Evolutionary conservation across 345 rosid species (phyloP).

Genomic region (Populus deltoides): DNA sequence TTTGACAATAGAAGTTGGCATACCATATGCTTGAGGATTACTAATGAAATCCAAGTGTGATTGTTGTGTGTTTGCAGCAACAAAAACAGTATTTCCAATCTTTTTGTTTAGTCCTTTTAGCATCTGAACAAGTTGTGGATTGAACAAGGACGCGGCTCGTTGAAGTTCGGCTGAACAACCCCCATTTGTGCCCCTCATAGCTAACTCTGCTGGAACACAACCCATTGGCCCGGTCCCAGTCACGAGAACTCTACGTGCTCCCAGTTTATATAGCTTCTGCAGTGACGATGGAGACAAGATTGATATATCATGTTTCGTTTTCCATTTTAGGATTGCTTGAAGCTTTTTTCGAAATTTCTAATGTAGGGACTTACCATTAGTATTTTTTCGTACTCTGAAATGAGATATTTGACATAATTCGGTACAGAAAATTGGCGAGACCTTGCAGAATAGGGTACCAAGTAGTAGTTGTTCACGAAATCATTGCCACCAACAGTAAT

Average conservation of each 20-base stretch:
- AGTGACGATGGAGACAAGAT: constrained; percentile 20
- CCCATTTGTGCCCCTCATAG: constrained; percentile 31
- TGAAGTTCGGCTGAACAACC: constrained; percentile 43
- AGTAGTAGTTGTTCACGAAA: constrained; percentile 59
- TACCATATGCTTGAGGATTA: constrained; percentile 48
- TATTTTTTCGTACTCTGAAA: constrained; percentile 42
- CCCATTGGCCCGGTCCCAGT: constrained; percentile 57
- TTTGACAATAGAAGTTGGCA: neutral
- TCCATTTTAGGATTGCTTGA: neutral
- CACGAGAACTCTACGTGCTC: constrained; percentile 44
- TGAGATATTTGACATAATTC: constrained; percentile 41
- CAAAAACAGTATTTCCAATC: constrained; percentile 27
- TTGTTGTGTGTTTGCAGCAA: constrained; percentile 35
- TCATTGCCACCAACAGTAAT: constrained; percentile 62
- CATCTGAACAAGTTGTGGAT: constrained; percentile 44
- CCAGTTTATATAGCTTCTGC: constrained; percentile 39
- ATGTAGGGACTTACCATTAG: constrained; percentile 26
- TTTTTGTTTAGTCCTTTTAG: constrained; percentile 19
- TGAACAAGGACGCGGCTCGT: constrained; percentile 35
- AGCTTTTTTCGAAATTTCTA: neutral
- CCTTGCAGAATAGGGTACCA: constrained; percentile 47
- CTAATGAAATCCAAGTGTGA: constrained; percentile 40
- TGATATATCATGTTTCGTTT: neutral
- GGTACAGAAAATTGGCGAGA: constrained; percentile 47
- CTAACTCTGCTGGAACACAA: constrained; percentile 50